phyloP scores from a whole-genome alignment of 2,329 filamentous ascomycete genomes.

The Nannizziopsis barbatae region DNA sequence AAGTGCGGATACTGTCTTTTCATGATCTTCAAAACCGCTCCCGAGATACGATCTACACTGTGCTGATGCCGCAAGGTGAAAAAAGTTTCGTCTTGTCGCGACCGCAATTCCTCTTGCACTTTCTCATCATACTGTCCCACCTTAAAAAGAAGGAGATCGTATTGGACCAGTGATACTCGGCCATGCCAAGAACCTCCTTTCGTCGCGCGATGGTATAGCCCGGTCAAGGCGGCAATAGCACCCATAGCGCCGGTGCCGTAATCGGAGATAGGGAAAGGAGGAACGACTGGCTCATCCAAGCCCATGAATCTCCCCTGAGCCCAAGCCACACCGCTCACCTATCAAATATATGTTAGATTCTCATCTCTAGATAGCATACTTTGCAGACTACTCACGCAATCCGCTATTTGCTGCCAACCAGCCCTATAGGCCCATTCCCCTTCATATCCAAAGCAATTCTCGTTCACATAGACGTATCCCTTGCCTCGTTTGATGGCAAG shows the following conservation, averaged over 20 bases:
- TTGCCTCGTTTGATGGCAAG: slow-evolving; percentile 46
- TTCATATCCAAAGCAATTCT: slow-evolving; percentile 59
- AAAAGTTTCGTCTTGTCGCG: slow-evolving; percentile 43
- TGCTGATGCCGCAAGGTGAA: slow-evolving; percentile 49
- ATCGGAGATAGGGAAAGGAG: slow-evolving; percentile 45
- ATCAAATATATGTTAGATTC: slow-evolving; percentile 6
- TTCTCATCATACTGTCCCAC: slow-evolving; percentile 46
- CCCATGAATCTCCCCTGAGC: slow-evolving; percentile 35
- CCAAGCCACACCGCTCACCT: slow-evolving; percentile 35
- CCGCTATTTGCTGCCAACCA: slow-evolving; percentile 63
- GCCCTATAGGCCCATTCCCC: slow-evolving; percentile 53
- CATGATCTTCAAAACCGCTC: slow-evolving; percentile 47
- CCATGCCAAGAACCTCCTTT: slow-evolving; percentile 56
- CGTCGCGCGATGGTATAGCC: slow-evolving; percentile 52
- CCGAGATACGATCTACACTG: slow-evolving; percentile 55
- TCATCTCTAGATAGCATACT: not conserved
- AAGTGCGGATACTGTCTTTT: slow-evolving; percentile 43
- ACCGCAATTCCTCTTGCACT: slow-evolving; percentile 44
- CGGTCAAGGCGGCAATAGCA: slow-evolving; percentile 54
- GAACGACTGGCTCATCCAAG: slow-evolving; percentile 30
- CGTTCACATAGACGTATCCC: slow-evolving; percentile 57
- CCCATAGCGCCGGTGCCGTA: slow-evolving; percentile 65
- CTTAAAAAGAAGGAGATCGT: slow-evolving; percentile 54
- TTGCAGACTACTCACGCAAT: slow-evolving; percentile 43
- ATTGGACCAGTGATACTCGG: slow-evolving; percentile 54